phyloP scores from a whole-genome alignment of 441 rosid genomes.

The Capsella rubella region DNA sequence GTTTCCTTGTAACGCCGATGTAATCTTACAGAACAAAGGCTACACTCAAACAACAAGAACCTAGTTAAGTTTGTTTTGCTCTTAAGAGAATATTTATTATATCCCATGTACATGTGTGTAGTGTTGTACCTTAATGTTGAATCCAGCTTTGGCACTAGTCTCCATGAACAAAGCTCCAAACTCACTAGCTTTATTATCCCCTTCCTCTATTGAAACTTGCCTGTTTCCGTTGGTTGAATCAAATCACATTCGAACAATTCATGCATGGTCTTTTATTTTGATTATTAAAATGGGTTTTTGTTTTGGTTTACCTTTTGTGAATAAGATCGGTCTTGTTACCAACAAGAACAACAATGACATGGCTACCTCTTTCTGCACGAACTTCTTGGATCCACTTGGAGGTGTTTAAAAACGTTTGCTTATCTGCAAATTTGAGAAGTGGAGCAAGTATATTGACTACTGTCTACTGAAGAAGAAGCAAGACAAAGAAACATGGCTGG shows the following conservation, averaged over 20 bases:
- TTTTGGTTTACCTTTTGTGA: constrained; percentile 48
- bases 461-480: neutral
- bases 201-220: constrained; percentile 75
- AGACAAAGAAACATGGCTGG: neutral
- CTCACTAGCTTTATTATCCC: constrained; percentile 69
- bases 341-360: constrained; percentile 58
- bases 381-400: constrained; percentile 57
- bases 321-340: constrained; percentile 68
- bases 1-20: constrained; percentile 65
- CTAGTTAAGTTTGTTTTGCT: neutral
- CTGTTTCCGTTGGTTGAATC: constrained; percentile 36
- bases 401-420: constrained; percentile 55
- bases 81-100: neutral
- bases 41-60: constrained; percentile 35
- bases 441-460: no score
- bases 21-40: constrained; percentile 68
- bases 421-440: constrained; percentile 31
- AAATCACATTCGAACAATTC: constrained; percentile 21
- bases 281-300: neutral
- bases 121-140: constrained; percentile 74
- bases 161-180: constrained; percentile 69
- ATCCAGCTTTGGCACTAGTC: constrained; percentile 82
- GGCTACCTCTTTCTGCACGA: constrained; percentile 54
- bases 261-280: neutral
- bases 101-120: no score